Conservation (phyloP, 768 basidiomycete genomes). For the Flagelloscypha sp. region DNA sequence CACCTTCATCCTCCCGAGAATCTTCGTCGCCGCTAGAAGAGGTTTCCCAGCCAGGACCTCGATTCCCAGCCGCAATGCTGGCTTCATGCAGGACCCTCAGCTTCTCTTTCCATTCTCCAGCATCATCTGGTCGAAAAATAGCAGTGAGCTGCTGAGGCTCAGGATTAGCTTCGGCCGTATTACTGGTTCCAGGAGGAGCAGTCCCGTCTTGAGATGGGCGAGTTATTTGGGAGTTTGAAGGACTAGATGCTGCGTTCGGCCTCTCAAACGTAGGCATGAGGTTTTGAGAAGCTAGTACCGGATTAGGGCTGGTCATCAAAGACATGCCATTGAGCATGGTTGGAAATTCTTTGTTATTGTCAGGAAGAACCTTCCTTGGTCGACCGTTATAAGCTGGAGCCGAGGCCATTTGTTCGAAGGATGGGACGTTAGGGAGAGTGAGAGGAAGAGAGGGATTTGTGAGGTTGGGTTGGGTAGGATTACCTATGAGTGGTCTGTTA, state of each 20-base stretch:
- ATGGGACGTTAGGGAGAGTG: constrained; percentile 61
- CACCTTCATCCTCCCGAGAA: constrained; percentile 61
- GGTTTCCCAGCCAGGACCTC: constrained; percentile 46
- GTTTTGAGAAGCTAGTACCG: constrained; percentile 35
- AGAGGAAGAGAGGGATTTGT: constrained; percentile 58
- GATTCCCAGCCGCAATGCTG: constrained; percentile 29
- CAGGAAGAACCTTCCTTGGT: constrained; percentile 73
- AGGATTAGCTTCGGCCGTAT: constrained; percentile 32
- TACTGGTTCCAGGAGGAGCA: constrained; percentile 21
- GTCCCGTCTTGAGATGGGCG: too few species aligned
- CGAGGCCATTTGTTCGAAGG: constrained; percentile 68
- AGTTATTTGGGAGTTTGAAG: too few species aligned
- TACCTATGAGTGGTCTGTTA: constrained; percentile 74
- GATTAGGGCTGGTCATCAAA: constrained; percentile 42
- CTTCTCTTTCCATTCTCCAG: constrained; percentile 81
- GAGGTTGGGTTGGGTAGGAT: too few species aligned
- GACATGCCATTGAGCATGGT: constrained; percentile 54
- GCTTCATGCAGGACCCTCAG: constrained; percentile 58
- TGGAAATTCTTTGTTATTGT: constrained; percentile 62
- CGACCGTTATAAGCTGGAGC: constrained; percentile 73
- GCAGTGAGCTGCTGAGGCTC: constrained; percentile 58
- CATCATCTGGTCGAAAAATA: constrained; percentile 83
- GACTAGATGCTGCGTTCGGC: too few species aligned
- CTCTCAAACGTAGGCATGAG: constrained; percentile 45
- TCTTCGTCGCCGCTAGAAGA: constrained; percentile 55